These are phyloP conservation scores for Blastomyces parvus DNA, from an alignment of 2,329 filamentous ascomycete species.

Conservation along the genomic window DNA sequence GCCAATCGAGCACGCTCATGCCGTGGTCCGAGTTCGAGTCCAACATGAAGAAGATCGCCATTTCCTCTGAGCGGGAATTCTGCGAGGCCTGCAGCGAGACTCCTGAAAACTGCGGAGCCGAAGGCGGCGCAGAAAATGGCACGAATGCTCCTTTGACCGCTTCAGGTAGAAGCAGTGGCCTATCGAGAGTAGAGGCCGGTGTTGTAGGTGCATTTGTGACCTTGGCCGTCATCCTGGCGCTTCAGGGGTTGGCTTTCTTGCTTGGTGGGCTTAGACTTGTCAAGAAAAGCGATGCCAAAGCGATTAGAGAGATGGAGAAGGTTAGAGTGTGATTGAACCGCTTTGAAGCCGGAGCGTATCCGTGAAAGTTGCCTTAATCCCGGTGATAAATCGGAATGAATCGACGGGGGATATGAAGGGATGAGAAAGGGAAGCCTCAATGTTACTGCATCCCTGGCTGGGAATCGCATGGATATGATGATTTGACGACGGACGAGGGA, in stretches of 20 bases:
- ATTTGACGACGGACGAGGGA: too few relatives aligned
- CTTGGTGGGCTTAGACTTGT: slow-evolving; percentile 50
- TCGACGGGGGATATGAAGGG: neutral
- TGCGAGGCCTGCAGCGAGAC: slow-evolving; percentile 66
- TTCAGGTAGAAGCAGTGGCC: slow-evolving; percentile 29
- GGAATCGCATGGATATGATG: too few relatives aligned
- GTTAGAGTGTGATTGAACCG: neutral
- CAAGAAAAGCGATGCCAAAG: slow-evolving; percentile 36
- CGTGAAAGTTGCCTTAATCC: neutral
- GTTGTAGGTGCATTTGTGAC: slow-evolving; percentile 68
- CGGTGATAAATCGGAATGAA: neutral
- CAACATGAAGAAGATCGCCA: slow-evolving; percentile 56
- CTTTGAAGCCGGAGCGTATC: neutral
- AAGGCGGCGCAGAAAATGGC: slow-evolving; percentile 24
- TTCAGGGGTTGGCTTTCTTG: slow-evolving; percentile 46
- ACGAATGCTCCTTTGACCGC: slow-evolving; percentile 21
- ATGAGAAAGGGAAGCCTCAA: neutral
- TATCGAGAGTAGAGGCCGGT: slow-evolving; percentile 65
- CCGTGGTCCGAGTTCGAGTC: slow-evolving; percentile 60
- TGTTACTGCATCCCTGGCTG: neutral
- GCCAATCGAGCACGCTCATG: slow-evolving; percentile 46
- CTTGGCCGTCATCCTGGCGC: slow-evolving; percentile 51
- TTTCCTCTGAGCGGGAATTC: slow-evolving; percentile 59
- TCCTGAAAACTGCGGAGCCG: slow-evolving; percentile 54
- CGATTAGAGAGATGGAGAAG: slow-evolving; percentile 6